A percentile compares a stretch with the other conserved stretches of the same genome.
Conservation (phyloP, 768 basidiomycete genomes). For the Leccinellum rugosiceps region DNA sequence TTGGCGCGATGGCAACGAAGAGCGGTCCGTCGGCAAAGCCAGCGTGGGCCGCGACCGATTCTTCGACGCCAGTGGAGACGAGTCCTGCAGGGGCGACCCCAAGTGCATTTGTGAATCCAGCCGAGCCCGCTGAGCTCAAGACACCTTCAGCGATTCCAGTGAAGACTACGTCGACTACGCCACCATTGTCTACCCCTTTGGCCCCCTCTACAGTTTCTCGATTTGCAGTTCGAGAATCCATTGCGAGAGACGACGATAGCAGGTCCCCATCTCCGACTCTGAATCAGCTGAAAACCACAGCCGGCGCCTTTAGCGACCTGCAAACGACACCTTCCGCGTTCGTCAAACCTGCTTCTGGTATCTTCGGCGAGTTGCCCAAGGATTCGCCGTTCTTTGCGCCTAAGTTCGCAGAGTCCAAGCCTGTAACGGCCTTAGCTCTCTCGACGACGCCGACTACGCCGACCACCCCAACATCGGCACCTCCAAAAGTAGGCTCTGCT, state of each 20-base stretch:
- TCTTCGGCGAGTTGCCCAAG: slow-evolving; percentile 34
- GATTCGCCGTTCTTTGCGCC: slow-evolving; percentile 56
- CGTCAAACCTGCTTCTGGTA: slow-evolving; percentile 35
- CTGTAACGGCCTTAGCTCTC: slow-evolving; percentile 40
- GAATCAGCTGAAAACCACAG: slow-evolving; percentile 7
- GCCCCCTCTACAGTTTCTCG: slow-evolving; percentile 1
- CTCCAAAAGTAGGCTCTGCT: slow-evolving; percentile 18
- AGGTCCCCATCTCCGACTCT: slow-evolving; percentile 28
- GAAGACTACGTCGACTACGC: slow-evolving; percentile 2
- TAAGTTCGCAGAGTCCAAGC: slow-evolving; percentile 28
- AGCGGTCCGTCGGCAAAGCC: slow-evolving; percentile 18
- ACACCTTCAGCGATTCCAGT: slow-evolving; percentile 9
- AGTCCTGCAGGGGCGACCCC: neutral
- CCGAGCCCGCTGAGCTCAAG: slow-evolving; percentile 10
- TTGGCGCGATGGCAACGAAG: slow-evolving; percentile 23
- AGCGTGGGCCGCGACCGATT: slow-evolving; percentile 16
- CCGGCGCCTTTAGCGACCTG: slow-evolving; percentile 41
- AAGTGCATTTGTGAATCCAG: slow-evolving; percentile 5
- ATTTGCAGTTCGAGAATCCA: slow-evolving; percentile 11
- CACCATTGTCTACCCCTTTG: neutral
- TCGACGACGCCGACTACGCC: slow-evolving; percentile 6
- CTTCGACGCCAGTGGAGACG: slow-evolving; percentile 10
- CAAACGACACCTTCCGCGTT: slow-evolving; percentile 34
- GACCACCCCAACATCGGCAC: slow-evolving; percentile 18
- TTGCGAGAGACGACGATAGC: slow-evolving; percentile 19